phyloP scores from a whole-genome alignment of 2,329 filamentous ascomycete genomes.

The Paecilomyces sp. region DNA sequence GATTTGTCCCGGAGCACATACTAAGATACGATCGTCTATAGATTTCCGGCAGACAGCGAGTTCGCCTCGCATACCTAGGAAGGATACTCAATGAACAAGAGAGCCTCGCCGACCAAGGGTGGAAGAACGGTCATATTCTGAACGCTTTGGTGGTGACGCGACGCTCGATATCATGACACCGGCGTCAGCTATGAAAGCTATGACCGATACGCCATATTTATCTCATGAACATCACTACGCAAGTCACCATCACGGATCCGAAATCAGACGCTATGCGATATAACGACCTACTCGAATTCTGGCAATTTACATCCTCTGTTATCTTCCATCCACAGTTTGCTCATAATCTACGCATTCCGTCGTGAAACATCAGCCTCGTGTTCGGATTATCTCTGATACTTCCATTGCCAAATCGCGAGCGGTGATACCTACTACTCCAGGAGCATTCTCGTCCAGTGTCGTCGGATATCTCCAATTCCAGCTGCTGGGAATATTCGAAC shows the following conservation, averaged over 20 bases:
- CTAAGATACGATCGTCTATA: slow-evolving; percentile 21
- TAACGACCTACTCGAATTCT: background rate
- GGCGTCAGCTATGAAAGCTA: background rate
- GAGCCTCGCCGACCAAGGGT: slow-evolving; percentile 62
- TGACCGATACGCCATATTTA: background rate
- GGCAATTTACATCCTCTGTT: background rate
- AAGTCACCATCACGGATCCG: background rate
- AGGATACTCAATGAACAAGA: slow-evolving; percentile 65
- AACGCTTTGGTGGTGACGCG: slow-evolving; percentile 61
- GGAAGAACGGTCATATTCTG: slow-evolving; percentile 66
- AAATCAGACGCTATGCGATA: background rate
- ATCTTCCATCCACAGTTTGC: background rate
- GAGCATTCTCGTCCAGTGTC: background rate
- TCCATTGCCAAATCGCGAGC: background rate
- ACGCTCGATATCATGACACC: slow-evolving; percentile 8
- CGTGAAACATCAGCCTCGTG: background rate
- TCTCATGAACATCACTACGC: background rate
- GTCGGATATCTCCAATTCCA: background rate
- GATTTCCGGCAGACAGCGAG: slow-evolving; percentile 52
- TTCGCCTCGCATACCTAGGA: slow-evolving; percentile 74
- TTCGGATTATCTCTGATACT: background rate
- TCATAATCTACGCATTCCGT: background rate
- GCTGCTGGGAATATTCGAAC: background rate
- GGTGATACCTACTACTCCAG: background rate
- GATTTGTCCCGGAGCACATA: background rate